Evolutionary conservation across 305 asterid species (phyloP).

Genomic region (Fraxinus platypoda): DNA sequence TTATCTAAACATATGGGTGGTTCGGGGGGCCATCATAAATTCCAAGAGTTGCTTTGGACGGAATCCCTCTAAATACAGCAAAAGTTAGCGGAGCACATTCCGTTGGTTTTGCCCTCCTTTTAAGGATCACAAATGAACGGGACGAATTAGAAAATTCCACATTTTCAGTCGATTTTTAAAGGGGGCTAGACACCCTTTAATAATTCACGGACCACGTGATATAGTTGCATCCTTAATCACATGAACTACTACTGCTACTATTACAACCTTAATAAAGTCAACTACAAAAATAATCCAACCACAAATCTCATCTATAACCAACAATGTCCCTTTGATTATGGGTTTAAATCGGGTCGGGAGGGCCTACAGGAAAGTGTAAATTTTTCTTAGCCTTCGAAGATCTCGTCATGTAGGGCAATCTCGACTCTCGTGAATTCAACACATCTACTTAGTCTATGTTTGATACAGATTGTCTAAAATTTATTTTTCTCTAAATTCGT

Average conservation of each 20-base stretch:
- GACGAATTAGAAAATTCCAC: conserved; percentile 32
- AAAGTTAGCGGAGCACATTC: conserved; percentile 23
- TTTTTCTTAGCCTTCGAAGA: not conserved
- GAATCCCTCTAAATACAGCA: conserved; percentile 38
- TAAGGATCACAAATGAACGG: conserved; percentile 18
- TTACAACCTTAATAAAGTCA: not conserved
- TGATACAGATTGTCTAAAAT: not conserved
- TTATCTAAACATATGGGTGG: conserved; percentile 6
- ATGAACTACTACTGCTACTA: not conserved
- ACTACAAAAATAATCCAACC: not conserved
- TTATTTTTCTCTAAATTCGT: too few species aligned
- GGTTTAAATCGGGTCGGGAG: not conserved
- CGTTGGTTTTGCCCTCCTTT: conserved; percentile 26
- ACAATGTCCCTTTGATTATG: not conserved
- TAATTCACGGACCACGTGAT: conserved; percentile 33
- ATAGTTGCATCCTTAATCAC: conserved; percentile 19
- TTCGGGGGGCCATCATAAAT: not conserved
- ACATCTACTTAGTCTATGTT: not conserved
- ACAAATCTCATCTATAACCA: not conserved
- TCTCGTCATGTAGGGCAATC: not conserved
- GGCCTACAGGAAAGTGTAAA: not conserved
- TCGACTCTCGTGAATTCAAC: not conserved
- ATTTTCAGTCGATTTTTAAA: not conserved
- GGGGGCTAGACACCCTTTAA: not conserved
- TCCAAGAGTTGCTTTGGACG: not conserved